Base-by-base conservation (phyloP, 208 protist species). In the Angomonas ambiguus region DNA sequence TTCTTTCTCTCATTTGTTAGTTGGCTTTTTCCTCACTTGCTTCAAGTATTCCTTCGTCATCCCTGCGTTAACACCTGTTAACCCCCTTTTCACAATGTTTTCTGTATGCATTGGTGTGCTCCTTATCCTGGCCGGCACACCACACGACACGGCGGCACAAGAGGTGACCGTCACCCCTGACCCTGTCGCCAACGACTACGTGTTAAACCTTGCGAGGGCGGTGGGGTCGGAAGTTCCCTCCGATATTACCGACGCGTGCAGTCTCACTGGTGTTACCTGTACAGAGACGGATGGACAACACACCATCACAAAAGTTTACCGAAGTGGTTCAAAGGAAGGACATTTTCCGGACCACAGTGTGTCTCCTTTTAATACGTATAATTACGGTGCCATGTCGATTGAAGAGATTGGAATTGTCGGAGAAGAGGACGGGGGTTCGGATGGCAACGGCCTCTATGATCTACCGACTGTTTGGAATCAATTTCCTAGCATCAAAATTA, bases 1-100 rank as follows among this genome's bases (percentile, higher is more conserved):
- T 32, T 4, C 34, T 66, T 1, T 66, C 25, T 57, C 35, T 33
- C 34, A 32, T 67, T 8, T 65, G 49, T 27, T 51, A 24, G 8
- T 65, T 65, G 18, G 32, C 55, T 28, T 32, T 53, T 11, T 53
- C 11, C 22, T n/a, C 5, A 53, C 48, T 11, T 11, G 11, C 38
- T 48, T 25, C 51, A 22, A n/a, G 28, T 6, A 56, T 22, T 25
- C 28, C 51, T 56, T 56, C 18, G 10, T 18, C 13, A 48, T 51
- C n/a, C n/a, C n/a, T n/a, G n/a, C n/a, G n/a, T n/a, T n/a, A n/a
- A n/a, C n/a, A n/a, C n/a, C n/a, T n/a, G n/a, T n/a, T n/a, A n/a
- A n/a, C n/a, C n/a, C n/a, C n/a, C n/a, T n/a, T n/a, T n/a, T n/a
- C n/a, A n/a, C n/a, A n/a, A n/a, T n/a, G n/a, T n/a, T n/a, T n/a